These are phyloP conservation scores for Hirsutella thompsonii DNA, from an alignment of 2,329 filamentous ascomycete genomes.

Conservation along the genomic window DNA sequence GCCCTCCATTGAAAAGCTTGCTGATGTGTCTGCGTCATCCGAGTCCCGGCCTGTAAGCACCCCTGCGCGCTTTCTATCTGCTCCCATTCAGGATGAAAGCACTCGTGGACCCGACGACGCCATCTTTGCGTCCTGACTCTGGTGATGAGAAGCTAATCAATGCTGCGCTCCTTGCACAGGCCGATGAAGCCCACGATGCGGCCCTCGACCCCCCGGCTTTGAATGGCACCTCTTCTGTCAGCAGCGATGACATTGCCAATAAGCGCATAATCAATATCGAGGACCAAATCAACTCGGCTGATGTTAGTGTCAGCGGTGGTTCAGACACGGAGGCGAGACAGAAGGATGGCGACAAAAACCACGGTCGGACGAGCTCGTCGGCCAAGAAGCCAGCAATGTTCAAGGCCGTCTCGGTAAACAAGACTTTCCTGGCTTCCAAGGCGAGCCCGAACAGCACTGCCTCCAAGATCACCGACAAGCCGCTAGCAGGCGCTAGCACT, in stretches of 20 bases:
- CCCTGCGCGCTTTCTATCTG: neutral
- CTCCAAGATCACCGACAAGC: constrained; percentile 39
- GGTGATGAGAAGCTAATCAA: constrained; percentile 13
- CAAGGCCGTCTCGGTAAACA: constrained; percentile 77
- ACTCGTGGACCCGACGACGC: no score
- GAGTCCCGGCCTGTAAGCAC: constrained; percentile 29
- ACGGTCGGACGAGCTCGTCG: constrained; percentile 43
- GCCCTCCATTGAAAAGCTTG: constrained; percentile 39
- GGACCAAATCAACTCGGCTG: constrained; percentile 46
- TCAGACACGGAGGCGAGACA: constrained; percentile 59
- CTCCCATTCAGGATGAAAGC: neutral
- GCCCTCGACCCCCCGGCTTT: constrained; percentile 27
- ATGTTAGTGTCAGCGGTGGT: constrained; percentile 58
- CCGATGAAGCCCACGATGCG: constrained; percentile 33
- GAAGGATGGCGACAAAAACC: constrained; percentile 44
- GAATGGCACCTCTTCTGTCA: constrained; percentile 31
- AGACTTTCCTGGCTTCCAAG: constrained; percentile 70
- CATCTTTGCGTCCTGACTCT: no score
- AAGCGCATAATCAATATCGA: constrained; percentile 46
- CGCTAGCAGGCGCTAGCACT: constrained; percentile 30
- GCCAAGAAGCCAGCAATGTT: constrained; percentile 67
- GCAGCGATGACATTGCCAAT: constrained; percentile 38
- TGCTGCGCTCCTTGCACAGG: constrained; percentile 5
- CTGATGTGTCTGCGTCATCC: constrained; percentile 38
- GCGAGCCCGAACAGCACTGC: constrained; percentile 28